A percentile compares a stretch with the other conserved stretches of the same genome.
Conservation (phyloP, 176 grass and related monocot genomes). For the Oryza coarctata region DNA sequence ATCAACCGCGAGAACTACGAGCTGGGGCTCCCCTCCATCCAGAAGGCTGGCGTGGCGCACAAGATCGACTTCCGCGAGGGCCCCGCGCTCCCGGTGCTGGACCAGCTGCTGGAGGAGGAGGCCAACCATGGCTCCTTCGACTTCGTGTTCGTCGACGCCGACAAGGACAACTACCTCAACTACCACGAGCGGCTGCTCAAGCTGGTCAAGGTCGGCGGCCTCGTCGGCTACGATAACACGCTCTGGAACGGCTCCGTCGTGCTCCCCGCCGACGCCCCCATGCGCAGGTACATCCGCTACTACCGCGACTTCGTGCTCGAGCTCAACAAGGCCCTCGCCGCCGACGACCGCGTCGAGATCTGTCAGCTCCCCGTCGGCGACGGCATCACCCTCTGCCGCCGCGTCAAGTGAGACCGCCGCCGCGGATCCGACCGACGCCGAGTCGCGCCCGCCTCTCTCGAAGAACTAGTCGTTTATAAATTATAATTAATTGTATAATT, state of each 20-base stretch:
- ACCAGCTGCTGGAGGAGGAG: slow-evolving; percentile 64
- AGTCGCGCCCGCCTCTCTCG: neutral
- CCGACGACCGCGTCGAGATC: slow-evolving; percentile 82
- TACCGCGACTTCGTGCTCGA: slow-evolving; percentile 85
- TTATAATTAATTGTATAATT: slow-evolving; percentile 9
- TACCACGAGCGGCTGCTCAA: slow-evolving; percentile 88
- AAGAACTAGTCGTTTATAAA: neutral
- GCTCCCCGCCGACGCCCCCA: slow-evolving; percentile 79
- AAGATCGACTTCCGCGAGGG: slow-evolving; percentile 99
- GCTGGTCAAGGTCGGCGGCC: slow-evolving; percentile 78
- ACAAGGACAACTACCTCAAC: slow-evolving; percentile 99
- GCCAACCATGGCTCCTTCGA: slow-evolving; percentile 65
- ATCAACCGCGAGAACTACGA: slow-evolving; percentile 97
- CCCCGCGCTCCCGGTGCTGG: slow-evolving; percentile 71
- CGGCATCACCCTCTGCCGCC: slow-evolving; percentile 87
- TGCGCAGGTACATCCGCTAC: slow-evolving; percentile 85
- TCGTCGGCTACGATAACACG: slow-evolving; percentile 96
- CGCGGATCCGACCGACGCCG: neutral
- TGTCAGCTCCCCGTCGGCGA: slow-evolving; percentile 93
- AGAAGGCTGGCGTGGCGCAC: slow-evolving; percentile 89
- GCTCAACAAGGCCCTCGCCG: slow-evolving; percentile 93
- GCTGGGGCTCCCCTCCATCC: slow-evolving; percentile 72
- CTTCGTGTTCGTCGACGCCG: slow-evolving; percentile 94
- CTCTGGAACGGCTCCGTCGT: slow-evolving; percentile 93
- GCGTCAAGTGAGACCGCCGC: slow-evolving; percentile 39